These are phyloP conservation scores for Saturnispora serradocipensis DNA, from an alignment of 805 yeast genomes.

Conservation along the genomic window DNA sequence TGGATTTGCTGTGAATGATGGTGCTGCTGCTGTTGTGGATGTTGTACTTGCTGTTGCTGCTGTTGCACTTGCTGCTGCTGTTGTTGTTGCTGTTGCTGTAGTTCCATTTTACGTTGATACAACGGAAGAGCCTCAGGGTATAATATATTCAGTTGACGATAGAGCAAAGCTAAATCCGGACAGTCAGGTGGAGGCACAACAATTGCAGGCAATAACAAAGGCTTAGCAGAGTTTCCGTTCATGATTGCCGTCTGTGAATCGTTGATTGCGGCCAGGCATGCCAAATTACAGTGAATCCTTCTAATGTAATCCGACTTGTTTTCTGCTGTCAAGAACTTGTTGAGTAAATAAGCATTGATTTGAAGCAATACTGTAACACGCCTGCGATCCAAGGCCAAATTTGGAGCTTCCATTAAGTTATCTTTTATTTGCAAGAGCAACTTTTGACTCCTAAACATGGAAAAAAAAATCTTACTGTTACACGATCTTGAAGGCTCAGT, in stretches of 20 bases:
- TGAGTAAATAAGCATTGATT: constrained; percentile 27
- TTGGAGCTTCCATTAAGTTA: background rate
- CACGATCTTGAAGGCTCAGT: background rate
- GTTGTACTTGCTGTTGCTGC: constrained; percentile 9
- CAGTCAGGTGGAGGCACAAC: constrained; percentile 46
- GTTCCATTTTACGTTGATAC: constrained; percentile 22
- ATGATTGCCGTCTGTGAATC: constrained; percentile 23
- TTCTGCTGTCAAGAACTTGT: constrained; percentile 26
- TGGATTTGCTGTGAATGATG: background rate
- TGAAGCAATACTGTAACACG: constrained; percentile 28
- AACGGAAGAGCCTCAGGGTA: constrained; percentile 41
- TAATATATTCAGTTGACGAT: constrained; percentile 30
- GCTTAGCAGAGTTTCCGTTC: constrained; percentile 21
- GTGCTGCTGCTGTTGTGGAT: constrained; percentile 4
- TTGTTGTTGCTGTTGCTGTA: constrained; percentile 8
- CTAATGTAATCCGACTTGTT: constrained; percentile 26
- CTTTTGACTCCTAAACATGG: background rate
- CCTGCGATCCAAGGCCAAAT: constrained; percentile 22
- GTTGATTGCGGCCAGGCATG: constrained; percentile 30
- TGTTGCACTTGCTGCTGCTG: constrained; percentile 10
- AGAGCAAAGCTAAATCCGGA: constrained; percentile 42
- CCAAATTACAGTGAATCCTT: constrained; percentile 29
- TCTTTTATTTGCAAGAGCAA: background rate
- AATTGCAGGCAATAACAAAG: constrained; percentile 33
- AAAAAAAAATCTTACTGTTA: background rate